Base-by-base conservation (phyloP, 331 rosid species). In the Telfairia occidentalis region DNA sequence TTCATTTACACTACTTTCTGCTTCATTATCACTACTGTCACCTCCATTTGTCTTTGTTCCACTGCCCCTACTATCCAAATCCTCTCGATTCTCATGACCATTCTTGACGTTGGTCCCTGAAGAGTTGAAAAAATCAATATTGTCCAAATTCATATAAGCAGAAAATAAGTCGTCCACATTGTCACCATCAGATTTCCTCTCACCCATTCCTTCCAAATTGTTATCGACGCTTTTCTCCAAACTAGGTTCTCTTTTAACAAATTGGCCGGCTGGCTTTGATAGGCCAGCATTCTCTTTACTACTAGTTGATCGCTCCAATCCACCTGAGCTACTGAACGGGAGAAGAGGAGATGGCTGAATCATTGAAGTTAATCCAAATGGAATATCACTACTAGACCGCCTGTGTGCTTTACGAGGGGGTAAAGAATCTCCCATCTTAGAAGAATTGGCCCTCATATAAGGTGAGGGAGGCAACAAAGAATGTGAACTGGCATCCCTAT, bases 11-110 rank as follows among this genome's bases (percentile, higher is more conserved):
- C 92, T 89, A 64, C 98, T 90, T 49, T 92, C 98, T 7, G 91
- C 96, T 79, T 92, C 98, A 64, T 89, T 90, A 38, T 90, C 98
- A 76, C 98, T 93, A 30, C 96, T 90, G 71, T 93, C 97, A 77
- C 89, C 93, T 8, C 97, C 94, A 78, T 84, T 92, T 1, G 92
- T 88, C 82, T 90, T 93, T 0, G 90, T 86, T 65, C 96, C 98
- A 61, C 97, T 93, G 4, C 96, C 98, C 76, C 97, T 84, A 76
- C 98, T 92, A 81, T 92, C 98, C 92, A 93, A 84, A 84, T 93
- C 98, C 80, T 90, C 96, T 0, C 90, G 92, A 87, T 84, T 92
- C 67, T 89, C 96, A 4, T 48, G 76, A 1, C 81, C 87, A 21
- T 85, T 92, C 78, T 89, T 92, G 30, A 89, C 96, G 60, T 90